phyloP scores from a whole-genome alignment of 139 green algal genomes.

The Axilococcus clingmanii region DNA sequence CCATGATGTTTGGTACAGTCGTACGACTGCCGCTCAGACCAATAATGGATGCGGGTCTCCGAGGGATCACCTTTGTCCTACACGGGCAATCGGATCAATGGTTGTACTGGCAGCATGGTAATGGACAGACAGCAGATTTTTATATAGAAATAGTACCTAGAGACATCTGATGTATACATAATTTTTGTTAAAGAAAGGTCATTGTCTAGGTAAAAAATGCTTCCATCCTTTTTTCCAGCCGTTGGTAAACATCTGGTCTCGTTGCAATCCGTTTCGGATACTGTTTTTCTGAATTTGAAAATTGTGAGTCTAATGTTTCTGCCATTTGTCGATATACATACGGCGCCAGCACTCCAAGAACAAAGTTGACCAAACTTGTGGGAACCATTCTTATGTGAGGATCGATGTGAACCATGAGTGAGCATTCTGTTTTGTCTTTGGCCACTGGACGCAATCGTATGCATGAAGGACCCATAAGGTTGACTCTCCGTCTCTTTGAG shows the following conservation, averaged over 20 bases:
- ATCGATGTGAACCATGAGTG: constrained; percentile 20
- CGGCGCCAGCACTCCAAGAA: constrained; percentile 23
- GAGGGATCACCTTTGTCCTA: constrained; percentile 17
- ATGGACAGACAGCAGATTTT: constrained; percentile 1
- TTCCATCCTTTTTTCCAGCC: constrained; percentile 3
- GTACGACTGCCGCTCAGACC: constrained; percentile 17
- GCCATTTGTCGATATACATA: constrained; percentile 11
- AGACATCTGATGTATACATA: neutral
- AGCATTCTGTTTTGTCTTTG: constrained; percentile 10
- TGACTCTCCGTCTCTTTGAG: constrained; percentile 8
- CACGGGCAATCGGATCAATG: neutral
- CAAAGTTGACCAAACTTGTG: constrained; percentile 26
- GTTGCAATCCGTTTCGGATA: constrained; percentile 9
- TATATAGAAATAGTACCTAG: constrained; percentile 5
- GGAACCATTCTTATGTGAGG: constrained; percentile 24
- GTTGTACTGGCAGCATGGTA: constrained; percentile 2
- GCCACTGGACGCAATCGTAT: constrained; percentile 17
- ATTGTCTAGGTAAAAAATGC: neutral
- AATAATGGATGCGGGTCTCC: neutral
- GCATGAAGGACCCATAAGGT: constrained; percentile 13
- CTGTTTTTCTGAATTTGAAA: neutral
- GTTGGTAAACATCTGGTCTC: constrained; percentile 18
- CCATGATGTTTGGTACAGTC: constrained; percentile 6
- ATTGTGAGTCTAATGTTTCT: constrained; percentile 8
- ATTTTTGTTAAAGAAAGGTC: neutral